A percentile compares a stretch with the other conserved stretches of the same genome.
Conservation (phyloP, 495 filamentous ascomycete genomes). For the Melanomma pulvis-pyrius region DNA sequence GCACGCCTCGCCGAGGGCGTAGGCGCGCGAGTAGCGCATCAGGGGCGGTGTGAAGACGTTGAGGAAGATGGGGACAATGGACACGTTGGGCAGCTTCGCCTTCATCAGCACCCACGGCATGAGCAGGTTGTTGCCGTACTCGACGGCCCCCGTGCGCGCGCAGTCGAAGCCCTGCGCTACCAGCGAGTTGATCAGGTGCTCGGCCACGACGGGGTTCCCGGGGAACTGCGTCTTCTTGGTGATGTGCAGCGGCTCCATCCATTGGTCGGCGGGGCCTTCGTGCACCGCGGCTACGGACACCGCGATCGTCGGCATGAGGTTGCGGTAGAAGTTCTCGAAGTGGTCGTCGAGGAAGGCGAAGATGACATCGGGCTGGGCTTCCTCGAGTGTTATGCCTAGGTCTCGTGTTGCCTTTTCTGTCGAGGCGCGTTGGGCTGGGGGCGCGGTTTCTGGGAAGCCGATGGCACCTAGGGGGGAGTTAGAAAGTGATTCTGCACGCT, state of each 20-base stretch:
- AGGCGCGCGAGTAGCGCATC: conserved; percentile 20
- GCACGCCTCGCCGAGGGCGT: conserved; percentile 16
- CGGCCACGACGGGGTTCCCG: conserved; percentile 15
- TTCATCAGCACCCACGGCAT: conserved; percentile 26
- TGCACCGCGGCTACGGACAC: conserved; percentile 7
- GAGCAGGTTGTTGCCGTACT: conserved; percentile 22
- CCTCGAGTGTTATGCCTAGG: conserved; percentile 15
- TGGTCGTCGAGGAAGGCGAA: conserved; percentile 28
- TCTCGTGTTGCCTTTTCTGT: conserved; percentile 20
- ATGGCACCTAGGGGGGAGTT: conserved; percentile 2
- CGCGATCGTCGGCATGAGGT: conserved; percentile 20
- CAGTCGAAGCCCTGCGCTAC: conserved; percentile 15
- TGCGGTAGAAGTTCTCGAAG: conserved; percentile 20
- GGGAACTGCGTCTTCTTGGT: conserved; percentile 19
- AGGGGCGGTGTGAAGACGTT: conserved; percentile 25
- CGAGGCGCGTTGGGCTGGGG: conserved; percentile 3
- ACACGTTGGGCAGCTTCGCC: conserved; percentile 9
- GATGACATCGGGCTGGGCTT: conserved; percentile 23
- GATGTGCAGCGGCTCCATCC: conserved; percentile 18
- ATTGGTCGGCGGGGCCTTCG: conserved; percentile 20
- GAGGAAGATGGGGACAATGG: conserved; percentile 22
- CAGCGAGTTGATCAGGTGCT: conserved; percentile 13
- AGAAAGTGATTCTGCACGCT: neutral
- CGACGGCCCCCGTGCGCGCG: conserved; percentile 7
- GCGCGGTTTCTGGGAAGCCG: conserved; percentile 16